Evolutionary conservation across 2,329 filamentous ascomycete species (phyloP), one percentile per base, ranked within the genome.

Genomic region (Pseudocercospora ulei): DNA sequence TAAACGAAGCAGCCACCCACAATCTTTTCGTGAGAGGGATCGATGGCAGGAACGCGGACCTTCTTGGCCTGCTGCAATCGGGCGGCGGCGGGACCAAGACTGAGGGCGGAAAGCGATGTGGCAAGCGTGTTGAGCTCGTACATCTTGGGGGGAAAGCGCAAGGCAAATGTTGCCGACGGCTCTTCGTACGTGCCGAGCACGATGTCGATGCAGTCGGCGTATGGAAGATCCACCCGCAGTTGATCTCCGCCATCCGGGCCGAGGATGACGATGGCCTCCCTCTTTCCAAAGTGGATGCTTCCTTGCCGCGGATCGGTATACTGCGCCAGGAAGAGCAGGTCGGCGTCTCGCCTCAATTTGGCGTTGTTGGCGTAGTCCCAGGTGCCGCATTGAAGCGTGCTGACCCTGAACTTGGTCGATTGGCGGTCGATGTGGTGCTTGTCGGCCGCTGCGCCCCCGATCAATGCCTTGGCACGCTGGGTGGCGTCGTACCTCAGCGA

Each of bases 1-100:
- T 76, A 76, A 0, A 73, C 67, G 30, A 72, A 65, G 43, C 68
- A 73, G 25, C 59, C 62, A 2, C 65, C 64, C 2, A 63, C 61
- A 24, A 66, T 62, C n/a, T 51, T 54, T 7, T 53, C 52, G 38
- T 70, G 62, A 0, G 48, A 35, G 2, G 44, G 46, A 38, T 63
- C 58, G 29, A 71, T 50, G 17, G 48, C 53, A 4, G 60, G 56
- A 5, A 66, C 50, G 18, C 63, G 39, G 43, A 39, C 28, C 39
- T 56, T 59, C 42, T 47, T 53, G n/a, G 28, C 12, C 6, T 33
- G 30, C 30, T 22, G 25, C 46, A 30, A 25, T 35, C 53, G 29
- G 37, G 17, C 36, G 22, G 31, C 16, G 46, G 11, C 54, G 41
- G 35, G 30, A 31, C 52, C 44, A 18, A 40, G 26, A 30, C 11